Percentiles rank a stretch among this genome's conserved stretches.
Evolutionary conservation across 2,329 filamentous ascomycete genomes (phyloP).

Genomic region (Pyrenochaeta sp.): DNA sequence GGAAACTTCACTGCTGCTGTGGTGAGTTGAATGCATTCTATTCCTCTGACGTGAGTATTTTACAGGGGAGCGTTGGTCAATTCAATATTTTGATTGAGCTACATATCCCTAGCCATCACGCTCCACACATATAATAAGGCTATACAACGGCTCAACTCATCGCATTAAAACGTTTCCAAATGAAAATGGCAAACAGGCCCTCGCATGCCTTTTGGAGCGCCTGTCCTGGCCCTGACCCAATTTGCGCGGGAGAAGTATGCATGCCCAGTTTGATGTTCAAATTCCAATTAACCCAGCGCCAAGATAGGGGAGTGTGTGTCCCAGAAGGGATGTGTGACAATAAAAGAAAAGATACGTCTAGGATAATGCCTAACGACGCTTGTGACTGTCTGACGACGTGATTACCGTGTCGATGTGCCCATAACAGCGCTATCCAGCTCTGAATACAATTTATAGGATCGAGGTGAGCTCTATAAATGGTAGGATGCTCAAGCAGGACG

Average conservation of each 20-base stretch:
- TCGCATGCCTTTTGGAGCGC: conserved; percentile 12
- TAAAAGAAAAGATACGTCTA: conserved; percentile 22
- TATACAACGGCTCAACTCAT: conserved; percentile 9
- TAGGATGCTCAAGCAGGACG: conserved; percentile 37
- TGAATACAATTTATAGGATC: background rate
- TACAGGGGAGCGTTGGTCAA: background rate
- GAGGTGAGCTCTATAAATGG: background rate
- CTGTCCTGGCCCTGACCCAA: conserved; percentile 15
- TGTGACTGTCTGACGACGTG: background rate
- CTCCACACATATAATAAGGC: conserved; percentile 12
- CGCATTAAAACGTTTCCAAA: conserved; percentile 14
- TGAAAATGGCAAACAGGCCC: background rate
- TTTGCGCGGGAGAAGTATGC: conserved; percentile 38
- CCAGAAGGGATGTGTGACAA: conserved; percentile 23
- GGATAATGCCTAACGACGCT: background rate
- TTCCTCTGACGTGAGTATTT: background rate
- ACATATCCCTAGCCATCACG: conserved; percentile 8
- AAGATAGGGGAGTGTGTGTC: conserved; percentile 21
- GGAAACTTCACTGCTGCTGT: background rate
- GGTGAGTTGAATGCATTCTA: background rate
- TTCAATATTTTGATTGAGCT: conserved; percentile 18
- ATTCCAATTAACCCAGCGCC: conserved; percentile 25
- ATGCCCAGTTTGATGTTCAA: conserved; percentile 24
- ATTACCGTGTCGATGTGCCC: background rate
- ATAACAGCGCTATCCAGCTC: background rate